phyloP scores from a whole-genome alignment of 2,329 filamentous ascomycete species.

The Rhynchosporium graminicola region DNA sequence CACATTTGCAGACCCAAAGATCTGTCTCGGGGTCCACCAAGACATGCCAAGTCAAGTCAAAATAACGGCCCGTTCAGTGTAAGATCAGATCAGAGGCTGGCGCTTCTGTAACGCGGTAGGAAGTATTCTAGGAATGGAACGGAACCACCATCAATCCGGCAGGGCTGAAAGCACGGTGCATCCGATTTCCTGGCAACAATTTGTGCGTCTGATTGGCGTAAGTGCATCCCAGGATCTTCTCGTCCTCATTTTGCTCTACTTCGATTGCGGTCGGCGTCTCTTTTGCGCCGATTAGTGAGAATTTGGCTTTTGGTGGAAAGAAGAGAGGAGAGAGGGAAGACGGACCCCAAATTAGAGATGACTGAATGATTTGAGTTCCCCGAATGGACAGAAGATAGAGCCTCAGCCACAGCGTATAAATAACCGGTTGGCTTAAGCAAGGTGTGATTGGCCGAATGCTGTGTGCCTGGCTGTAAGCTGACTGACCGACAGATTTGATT shows the following conservation, averaged over 20 bases:
- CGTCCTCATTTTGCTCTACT: not conserved
- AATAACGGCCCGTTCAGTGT: constrained; percentile 1
- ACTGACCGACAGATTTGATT: constrained; percentile 1
- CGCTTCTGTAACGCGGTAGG: not conserved
- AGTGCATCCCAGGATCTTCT: not conserved
- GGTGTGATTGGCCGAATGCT: not conserved
- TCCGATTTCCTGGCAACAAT: not conserved
- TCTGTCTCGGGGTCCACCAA: not conserved
- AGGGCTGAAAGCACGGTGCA: constrained; percentile 9
- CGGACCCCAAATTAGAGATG: constrained; percentile 16
- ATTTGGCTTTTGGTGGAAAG: not conserved
- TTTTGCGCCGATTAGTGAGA: not conserved
- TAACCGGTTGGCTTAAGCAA: not conserved
- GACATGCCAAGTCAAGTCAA: not conserved
- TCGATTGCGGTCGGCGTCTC: not conserved
- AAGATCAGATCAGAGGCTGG: not conserved
- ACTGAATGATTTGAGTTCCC: constrained; percentile 1
- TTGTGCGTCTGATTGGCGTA: not conserved
- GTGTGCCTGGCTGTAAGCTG: constrained; percentile 16
- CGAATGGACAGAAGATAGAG: not conserved
- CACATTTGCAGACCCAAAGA: not conserved
- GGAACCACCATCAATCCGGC: not conserved
- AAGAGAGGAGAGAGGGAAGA: not conserved
- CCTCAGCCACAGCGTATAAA: constrained; percentile 14
- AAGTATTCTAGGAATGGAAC: constrained; percentile 2